phyloP scores from a whole-genome alignment of 495 filamentous ascomycete species.

The Trichodelitschia bisporula region DNA sequence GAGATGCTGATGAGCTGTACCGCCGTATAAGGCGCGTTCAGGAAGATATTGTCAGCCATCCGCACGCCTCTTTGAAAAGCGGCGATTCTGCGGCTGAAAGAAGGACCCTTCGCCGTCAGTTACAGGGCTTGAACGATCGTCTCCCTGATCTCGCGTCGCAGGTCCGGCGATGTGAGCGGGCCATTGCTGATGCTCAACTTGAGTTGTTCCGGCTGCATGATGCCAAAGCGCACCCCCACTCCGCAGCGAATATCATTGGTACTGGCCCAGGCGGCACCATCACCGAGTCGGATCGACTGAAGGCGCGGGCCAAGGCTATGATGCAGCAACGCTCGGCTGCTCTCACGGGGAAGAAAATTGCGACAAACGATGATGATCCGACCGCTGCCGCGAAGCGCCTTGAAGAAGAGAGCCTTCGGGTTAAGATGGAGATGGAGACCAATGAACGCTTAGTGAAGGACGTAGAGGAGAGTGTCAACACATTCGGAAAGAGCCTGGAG shows the following conservation, averaged over 20 bases:
- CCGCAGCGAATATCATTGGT: slow-evolving; percentile 63
- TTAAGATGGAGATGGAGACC: slow-evolving; percentile 65
- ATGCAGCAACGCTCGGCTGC: slow-evolving; percentile 96
- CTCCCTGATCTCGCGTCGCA: slow-evolving; percentile 81
- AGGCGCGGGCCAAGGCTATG: slow-evolving; percentile 85
- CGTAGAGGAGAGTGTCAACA: slow-evolving; percentile 89
- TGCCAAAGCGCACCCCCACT: slow-evolving; percentile 72
- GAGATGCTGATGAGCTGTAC: slow-evolving; percentile 86
- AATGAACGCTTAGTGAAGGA: slow-evolving; percentile 92
- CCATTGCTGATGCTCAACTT: slow-evolving; percentile 77
- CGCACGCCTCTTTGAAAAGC: slow-evolving; percentile 45
- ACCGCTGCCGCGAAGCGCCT: slow-evolving; percentile 52
- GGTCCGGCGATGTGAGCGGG: slow-evolving; percentile 72
- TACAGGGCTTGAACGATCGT: slow-evolving; percentile 70
- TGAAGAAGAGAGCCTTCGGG: slow-evolving; percentile 63
- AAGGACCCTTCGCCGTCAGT: slow-evolving; percentile 58
- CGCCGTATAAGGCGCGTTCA: slow-evolving; percentile 80
- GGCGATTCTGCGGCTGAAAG: slow-evolving; percentile 72
- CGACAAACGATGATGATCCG: slow-evolving; percentile 32
- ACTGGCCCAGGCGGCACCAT: slow-evolving; percentile 80
- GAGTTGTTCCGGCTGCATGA: slow-evolving; percentile 86
- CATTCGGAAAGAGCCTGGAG: slow-evolving; percentile 63
- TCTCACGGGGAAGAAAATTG: slow-evolving; percentile 56
- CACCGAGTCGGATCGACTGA: slow-evolving; percentile 83
- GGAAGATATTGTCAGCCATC: slow-evolving; percentile 87